Conservation (phyloP, 2,329 filamentous ascomycete species). For the Phaeophleospora eucalypticola region DNA sequence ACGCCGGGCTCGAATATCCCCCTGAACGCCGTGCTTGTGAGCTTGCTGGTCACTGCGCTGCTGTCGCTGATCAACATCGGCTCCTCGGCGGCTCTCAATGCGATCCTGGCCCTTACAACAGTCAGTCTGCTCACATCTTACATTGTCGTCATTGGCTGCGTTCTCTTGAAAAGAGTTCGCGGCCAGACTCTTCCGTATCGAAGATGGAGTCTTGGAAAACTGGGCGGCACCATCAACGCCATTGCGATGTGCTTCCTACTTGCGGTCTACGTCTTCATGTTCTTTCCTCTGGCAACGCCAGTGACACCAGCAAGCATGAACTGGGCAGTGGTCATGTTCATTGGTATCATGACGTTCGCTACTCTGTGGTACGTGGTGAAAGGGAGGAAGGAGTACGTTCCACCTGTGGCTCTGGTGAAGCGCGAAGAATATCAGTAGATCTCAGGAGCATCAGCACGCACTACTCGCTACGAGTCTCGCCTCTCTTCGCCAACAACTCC, state of each 20-base stretch:
- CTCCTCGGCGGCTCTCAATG: slow-evolving; percentile 39
- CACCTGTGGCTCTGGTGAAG: slow-evolving; percentile 7
- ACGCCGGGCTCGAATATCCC: slow-evolving; percentile 15
- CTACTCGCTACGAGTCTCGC: too few relatives aligned
- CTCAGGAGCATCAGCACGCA: too few relatives aligned
- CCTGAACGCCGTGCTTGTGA: slow-evolving; percentile 23
- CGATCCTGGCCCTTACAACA: slow-evolving; percentile 38
- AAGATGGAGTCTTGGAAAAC: slow-evolving; percentile 37
- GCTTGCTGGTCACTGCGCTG: slow-evolving; percentile 22
- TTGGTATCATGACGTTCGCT: slow-evolving; percentile 37
- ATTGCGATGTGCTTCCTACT: slow-evolving; percentile 38
- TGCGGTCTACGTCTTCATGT: slow-evolving; percentile 47
- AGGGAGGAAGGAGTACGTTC: slow-evolving; percentile 28
- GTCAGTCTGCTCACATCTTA: slow-evolving; percentile 39
- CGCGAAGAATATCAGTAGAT: slow-evolving; percentile 1
- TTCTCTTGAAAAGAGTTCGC: slow-evolving; percentile 35
- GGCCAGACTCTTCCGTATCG: slow-evolving; percentile 32
- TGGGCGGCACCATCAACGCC: slow-evolving; percentile 39
- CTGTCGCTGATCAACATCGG: slow-evolving; percentile 37
- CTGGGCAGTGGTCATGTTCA: slow-evolving; percentile 26
- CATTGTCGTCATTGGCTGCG: slow-evolving; percentile 34
- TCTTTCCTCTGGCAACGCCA: slow-evolving; percentile 41
- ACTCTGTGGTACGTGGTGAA: slow-evolving; percentile 38
- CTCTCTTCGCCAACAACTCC: too few relatives aligned
- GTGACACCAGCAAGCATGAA: slow-evolving; percentile 45